Conservation (phyloP, 2,329 filamentous ascomycete species). For the Alternaria incomplexa region DNA sequence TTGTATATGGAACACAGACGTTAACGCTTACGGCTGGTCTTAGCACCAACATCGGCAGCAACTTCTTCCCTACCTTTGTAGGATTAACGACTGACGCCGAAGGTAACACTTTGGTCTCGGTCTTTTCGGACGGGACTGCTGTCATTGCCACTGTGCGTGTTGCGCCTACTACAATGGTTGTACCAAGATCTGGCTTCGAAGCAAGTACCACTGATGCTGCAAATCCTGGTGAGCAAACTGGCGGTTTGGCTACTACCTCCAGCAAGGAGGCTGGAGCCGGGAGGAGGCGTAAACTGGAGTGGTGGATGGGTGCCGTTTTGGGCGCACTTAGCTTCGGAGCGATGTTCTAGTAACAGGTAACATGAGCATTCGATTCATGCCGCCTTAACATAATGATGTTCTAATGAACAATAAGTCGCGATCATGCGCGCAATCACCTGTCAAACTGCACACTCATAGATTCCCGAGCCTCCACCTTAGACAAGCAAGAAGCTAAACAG, state of each 20-base stretch:
- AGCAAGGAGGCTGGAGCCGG: constrained; percentile 1
- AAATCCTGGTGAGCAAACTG: background rate
- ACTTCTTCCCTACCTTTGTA: constrained; percentile 24
- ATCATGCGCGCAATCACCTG: constrained; percentile 56
- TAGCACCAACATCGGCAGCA: constrained; percentile 29
- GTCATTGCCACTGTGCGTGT: constrained; percentile 34
- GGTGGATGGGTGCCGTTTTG: constrained; percentile 10
- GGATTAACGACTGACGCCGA: constrained; percentile 29
- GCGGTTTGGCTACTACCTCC: constrained; percentile 7
- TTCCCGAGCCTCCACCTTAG: background rate
- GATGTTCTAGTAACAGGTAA: background rate
- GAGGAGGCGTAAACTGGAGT: background rate
- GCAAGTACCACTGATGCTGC: constrained; percentile 25
- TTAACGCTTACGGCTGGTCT: constrained; percentile 37
- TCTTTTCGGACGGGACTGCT: constrained; percentile 36
- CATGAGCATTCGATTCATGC: background rate
- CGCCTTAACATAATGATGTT: background rate
- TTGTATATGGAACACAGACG: constrained; percentile 25
- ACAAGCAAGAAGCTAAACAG: background rate
- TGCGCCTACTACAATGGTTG: constrained; percentile 24
- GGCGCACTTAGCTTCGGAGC: constrained; percentile 9
- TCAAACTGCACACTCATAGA: background rate
- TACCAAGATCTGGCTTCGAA: constrained; percentile 27
- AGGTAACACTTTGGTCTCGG: constrained; percentile 32
- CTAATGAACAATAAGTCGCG: background rate